A percentile compares a stretch with the other conserved stretches of the same genome.
Conservation (phyloP, 2,329 filamentous ascomycete genomes). For the Aspergillus sp. region DNA sequence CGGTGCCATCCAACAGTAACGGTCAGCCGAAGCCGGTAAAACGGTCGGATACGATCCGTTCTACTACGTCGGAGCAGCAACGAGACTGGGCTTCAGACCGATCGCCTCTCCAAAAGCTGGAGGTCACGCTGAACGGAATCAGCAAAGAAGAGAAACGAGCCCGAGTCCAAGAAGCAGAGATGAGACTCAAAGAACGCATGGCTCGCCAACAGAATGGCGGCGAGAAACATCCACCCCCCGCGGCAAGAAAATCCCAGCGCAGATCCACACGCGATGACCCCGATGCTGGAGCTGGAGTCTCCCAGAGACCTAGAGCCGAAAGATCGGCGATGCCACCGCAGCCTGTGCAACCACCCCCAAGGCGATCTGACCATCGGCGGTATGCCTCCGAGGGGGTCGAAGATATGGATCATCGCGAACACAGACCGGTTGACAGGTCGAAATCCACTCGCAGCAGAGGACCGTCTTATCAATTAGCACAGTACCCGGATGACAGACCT, state of each 20-base stretch:
- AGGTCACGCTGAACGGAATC: conserved; percentile 85
- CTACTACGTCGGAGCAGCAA: conserved; percentile 30
- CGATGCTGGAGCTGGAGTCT: neutral
- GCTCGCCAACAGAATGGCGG: conserved; percentile 24
- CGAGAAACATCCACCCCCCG: conserved; percentile 3
- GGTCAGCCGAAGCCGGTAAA: conserved; percentile 22
- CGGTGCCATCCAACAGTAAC: conserved; percentile 12
- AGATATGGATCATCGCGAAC: conserved; percentile 11
- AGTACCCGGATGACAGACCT: conserved; percentile 10
- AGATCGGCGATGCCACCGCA: conserved; percentile 2
- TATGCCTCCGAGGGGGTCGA: conserved; percentile 11
- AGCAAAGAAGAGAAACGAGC: conserved; percentile 95
- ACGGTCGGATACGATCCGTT: conserved; percentile 33
- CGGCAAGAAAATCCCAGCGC: neutral
- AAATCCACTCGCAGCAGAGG: conserved; percentile 15
- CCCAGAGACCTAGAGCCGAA: conserved; percentile 7
- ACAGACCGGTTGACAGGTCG: conserved; percentile 6
- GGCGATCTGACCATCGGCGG: conserved; percentile 15
- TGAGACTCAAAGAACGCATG: conserved; percentile 61
- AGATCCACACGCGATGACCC: neutral
- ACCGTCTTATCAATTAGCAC: conserved; percentile 21
- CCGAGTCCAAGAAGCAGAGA: conserved; percentile 77
- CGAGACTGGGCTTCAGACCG: conserved; percentile 70
- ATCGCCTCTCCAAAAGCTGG: conserved; percentile 89
- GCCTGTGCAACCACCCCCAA: conserved; percentile 16